These are phyloP conservation scores for Entomortierella lignicola DNA, from an alignment of 192 early-diverging fungal species.

Conservation along the genomic window DNA sequence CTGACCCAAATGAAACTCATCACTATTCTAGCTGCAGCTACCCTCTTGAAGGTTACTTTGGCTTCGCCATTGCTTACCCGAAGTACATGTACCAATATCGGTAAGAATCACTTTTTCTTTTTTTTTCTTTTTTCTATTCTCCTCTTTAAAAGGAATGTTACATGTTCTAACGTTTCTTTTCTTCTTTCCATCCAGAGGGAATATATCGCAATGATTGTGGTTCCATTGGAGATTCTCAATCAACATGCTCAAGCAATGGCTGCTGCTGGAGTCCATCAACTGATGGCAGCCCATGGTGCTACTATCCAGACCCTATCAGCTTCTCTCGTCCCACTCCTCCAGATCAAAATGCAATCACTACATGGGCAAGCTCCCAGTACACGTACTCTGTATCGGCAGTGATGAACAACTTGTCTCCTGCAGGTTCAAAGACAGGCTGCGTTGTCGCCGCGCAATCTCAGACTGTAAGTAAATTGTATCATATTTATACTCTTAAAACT, in stretches of 20 bases:
- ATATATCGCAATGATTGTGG: background rate
- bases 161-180: too few species aligned
- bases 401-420: background rate
- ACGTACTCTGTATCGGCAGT: background rate
- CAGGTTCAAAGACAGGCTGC: background rate
- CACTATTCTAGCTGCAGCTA: too few species aligned
- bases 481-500: too few species aligned
- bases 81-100: too few species aligned
- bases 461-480: background rate
- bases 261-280: background rate
- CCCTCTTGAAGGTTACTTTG: too few species aligned
- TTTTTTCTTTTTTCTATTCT: too few species aligned
- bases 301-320: background rate
- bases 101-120: too few species aligned
- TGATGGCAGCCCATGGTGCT: background rate
- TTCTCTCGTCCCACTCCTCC: background rate
- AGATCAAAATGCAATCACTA: background rate
- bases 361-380: background rate
- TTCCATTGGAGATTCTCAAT: background rate
- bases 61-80: too few species aligned
- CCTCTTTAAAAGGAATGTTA: too few species aligned
- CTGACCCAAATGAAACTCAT: too few species aligned
- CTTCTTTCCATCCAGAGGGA: too few species aligned
- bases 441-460: background rate
- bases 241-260: background rate